A percentile compares a stretch with the other conserved stretches of the same genome.
Evolutionary conservation across 2,329 filamentous ascomycete species (phyloP).

Genomic region (Botrytis tulipae): DNA sequence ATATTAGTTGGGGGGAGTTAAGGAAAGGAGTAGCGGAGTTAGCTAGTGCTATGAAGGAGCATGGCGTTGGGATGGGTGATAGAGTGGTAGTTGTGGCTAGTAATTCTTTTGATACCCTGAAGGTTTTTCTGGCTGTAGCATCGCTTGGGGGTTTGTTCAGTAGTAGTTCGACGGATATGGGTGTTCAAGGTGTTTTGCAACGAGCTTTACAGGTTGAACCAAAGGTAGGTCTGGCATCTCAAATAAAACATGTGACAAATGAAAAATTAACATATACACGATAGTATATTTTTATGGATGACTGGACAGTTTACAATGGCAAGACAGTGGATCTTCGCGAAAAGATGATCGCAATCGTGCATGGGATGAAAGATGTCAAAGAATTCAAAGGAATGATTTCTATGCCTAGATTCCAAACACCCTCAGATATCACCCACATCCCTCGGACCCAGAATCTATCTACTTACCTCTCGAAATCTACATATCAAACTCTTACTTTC

Average conservation of each 20-base stretch:
- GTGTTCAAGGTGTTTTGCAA: slow-evolving; percentile 73
- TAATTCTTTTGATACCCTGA: slow-evolving; percentile 72
- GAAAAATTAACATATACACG: not conserved
- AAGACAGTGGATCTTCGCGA: slow-evolving; percentile 67
- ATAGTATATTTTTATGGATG: slow-evolving; percentile 78
- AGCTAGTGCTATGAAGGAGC: slow-evolving; percentile 63
- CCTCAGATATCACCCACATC: not conserved
- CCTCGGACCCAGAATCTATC: not conserved
- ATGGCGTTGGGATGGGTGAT: slow-evolving; percentile 69
- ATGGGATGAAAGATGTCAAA: not conserved
- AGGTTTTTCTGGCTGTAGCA: slow-evolving; percentile 66
- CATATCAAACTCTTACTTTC: slow-evolving; percentile 27
- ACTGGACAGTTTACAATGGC: slow-evolving; percentile 76
- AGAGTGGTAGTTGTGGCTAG: slow-evolving; percentile 72
- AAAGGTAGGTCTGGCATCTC: slow-evolving; percentile 44
- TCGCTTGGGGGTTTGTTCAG: slow-evolving; percentile 75
- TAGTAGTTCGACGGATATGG: slow-evolving; percentile 79
- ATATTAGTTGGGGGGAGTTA: slow-evolving; percentile 68
- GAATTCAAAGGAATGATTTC: not conserved
- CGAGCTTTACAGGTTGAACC: slow-evolving; percentile 72
- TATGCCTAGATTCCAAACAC: not conserved
- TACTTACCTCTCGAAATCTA: slow-evolving; percentile 20
- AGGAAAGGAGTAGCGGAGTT: slow-evolving; percentile 57
- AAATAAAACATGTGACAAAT: not conserved
- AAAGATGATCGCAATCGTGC: slow-evolving; percentile 55